These are phyloP conservation scores for Barnettozyma californica DNA, from an alignment of 805 yeast genomes.

Conservation along the genomic window DNA sequence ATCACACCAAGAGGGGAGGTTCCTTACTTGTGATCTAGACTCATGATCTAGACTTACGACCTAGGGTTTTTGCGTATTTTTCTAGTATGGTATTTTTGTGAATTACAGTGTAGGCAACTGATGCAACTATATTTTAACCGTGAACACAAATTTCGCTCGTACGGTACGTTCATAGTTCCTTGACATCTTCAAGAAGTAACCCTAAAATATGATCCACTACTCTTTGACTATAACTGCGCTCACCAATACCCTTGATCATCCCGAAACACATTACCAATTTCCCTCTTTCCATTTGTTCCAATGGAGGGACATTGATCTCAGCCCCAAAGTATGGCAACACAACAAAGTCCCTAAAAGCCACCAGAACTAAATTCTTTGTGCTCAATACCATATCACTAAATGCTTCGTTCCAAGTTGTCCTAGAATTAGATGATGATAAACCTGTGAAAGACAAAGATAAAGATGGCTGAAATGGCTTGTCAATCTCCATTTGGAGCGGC, in stretches of 20 bases:
- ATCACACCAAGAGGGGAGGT: constrained; percentile 11
- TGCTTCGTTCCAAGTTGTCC: constrained; percentile 25
- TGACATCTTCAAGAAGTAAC: constrained; percentile 13
- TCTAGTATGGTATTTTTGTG: too few species aligned
- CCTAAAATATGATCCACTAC: constrained; percentile 42
- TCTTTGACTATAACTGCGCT: constrained; percentile 50
- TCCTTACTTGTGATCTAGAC: neutral
- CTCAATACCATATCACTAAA: constrained; percentile 24
- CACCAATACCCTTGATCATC: constrained; percentile 45
- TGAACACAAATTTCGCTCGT: too few species aligned
- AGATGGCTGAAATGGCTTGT: constrained; percentile 10
- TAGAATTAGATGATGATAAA: constrained; percentile 19
- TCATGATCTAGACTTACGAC: too few species aligned
- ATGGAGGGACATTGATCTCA: constrained; percentile 27
- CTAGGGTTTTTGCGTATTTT: too few species aligned
- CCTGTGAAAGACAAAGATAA: constrained; percentile 2
- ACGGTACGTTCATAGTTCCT: neutral
- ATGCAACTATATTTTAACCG: too few species aligned
- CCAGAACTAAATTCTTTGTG: constrained; percentile 36
- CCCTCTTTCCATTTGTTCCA: constrained; percentile 31
- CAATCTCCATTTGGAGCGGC: constrained; percentile 50
- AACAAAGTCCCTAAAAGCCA: constrained; percentile 47
- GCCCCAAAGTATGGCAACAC: constrained; percentile 49
- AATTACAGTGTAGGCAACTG: too few species aligned
- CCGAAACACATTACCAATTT: constrained; percentile 59